A percentile compares a stretch with the other conserved stretches of the same genome.
Evolutionary conservation across 2,329 filamentous ascomycete genomes (phyloP).

Genomic region (Talaromyces sp.): DNA sequence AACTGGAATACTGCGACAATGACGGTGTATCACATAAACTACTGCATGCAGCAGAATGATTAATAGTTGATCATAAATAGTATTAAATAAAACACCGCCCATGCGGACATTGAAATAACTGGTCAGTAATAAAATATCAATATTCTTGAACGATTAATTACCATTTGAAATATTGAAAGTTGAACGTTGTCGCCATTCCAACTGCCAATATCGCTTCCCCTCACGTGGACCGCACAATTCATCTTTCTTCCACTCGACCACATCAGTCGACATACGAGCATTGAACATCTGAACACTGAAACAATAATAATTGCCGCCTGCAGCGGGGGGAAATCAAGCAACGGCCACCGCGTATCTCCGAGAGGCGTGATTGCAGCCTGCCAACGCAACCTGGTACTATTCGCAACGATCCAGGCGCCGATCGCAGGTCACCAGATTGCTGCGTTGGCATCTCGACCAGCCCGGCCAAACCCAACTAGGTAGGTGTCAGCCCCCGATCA

Average conservation of each 20-base stretch:
- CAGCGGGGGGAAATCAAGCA: background rate
- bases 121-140: background rate
- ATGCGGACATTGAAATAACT: background rate
- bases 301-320: background rate
- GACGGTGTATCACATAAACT: background rate
- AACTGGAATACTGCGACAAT: background rate
- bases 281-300: background rate
- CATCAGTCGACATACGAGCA: background rate
- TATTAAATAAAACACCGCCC: background rate
- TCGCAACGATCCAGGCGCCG: background rate
- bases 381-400: background rate
- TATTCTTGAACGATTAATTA: background rate
- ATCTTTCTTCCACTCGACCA: background rate
- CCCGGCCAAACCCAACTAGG: background rate
- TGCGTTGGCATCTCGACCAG: conserved; percentile 11
- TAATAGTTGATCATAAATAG: background rate
- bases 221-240: background rate
- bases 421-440: conserved; percentile 10
- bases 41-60: background rate
- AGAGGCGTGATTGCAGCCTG: background rate
- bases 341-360: background rate
- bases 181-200: background rate
- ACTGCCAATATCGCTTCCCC: background rate
- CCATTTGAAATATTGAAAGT: background rate
- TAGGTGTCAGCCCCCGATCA: background rate